These are phyloP conservation scores for Apiotrichum siamense DNA, from an alignment of 1,284 basidiomycete species.

Conservation along the genomic window DNA sequence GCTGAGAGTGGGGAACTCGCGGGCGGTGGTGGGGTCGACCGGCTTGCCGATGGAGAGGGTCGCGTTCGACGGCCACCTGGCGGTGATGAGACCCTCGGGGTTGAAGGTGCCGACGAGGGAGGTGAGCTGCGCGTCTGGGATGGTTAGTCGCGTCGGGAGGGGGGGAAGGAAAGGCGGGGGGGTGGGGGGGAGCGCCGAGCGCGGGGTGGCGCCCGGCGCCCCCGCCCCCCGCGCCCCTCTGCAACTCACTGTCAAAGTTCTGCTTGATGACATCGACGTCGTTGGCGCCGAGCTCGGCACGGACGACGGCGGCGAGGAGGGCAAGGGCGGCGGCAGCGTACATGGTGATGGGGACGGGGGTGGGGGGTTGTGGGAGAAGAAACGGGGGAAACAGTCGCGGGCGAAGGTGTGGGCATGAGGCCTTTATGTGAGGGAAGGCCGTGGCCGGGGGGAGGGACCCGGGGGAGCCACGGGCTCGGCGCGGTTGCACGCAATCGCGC, in stretches of 20 bases:
- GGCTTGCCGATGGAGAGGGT: constrained; percentile 2
- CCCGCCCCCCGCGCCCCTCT: no score
- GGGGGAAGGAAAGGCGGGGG: not conserved
- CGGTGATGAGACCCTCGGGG: constrained; percentile 13
- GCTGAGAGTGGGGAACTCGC: constrained; percentile 89
- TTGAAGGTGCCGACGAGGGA: constrained; percentile 7
- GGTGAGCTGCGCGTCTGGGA: constrained; percentile 4
- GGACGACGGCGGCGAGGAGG: constrained; percentile 8
- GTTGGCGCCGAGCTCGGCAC: constrained; percentile 3
- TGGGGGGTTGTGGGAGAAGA: not conserved
- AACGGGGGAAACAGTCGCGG: not conserved
- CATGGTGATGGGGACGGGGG: constrained; percentile 4
- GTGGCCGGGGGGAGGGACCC: no score
- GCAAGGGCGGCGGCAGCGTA: constrained; percentile 5
- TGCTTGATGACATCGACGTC: constrained; percentile 1
- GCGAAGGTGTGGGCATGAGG: no score
- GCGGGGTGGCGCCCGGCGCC: no score
- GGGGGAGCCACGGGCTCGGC: no score
- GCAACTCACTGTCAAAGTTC: constrained; percentile 13
- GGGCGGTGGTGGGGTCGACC: not conserved
- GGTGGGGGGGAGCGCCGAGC: not conserved
- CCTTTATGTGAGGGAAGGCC: no score
- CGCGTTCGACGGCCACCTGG: constrained; percentile 8
- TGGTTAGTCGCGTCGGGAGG: not conserved
- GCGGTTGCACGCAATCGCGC: no score